These are phyloP conservation scores for Metrosideros polymorpha DNA, from an alignment of 441 rosid species.

Conservation along the genomic window DNA sequence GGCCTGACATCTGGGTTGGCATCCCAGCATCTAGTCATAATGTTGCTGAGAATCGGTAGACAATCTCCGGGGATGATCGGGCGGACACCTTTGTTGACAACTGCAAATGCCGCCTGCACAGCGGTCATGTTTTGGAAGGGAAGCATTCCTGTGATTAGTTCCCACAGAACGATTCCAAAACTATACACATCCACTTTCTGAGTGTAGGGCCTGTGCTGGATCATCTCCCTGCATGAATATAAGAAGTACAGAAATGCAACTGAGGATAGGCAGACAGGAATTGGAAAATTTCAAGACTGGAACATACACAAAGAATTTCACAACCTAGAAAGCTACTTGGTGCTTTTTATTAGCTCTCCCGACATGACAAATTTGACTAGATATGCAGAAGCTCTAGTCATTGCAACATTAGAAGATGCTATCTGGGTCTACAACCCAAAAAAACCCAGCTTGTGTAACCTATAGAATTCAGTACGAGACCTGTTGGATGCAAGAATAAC, in stretches of 20 bases:
- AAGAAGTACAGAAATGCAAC: background rate
- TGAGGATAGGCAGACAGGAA: background rate
- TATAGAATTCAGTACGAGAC: background rate
- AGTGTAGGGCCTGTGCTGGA: conserved; percentile 93
- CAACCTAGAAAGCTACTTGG: background rate
- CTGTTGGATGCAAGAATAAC: background rate
- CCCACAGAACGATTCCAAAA: conserved; percentile 96
- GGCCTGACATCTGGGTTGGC: conserved; percentile 87
- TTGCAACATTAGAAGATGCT: background rate
- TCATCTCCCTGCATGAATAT: conserved; percentile 64
- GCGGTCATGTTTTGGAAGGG: conserved; percentile 97
- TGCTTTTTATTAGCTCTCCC: background rate
- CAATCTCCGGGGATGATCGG: conserved; percentile 85
- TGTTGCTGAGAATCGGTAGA: conserved; percentile 67
- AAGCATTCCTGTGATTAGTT: conserved; percentile 78
- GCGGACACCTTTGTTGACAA: conserved; percentile 84
- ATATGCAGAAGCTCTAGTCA: background rate
- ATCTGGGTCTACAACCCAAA: background rate
- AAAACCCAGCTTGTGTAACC: background rate
- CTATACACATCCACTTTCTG: conserved; percentile 96
- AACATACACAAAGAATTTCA: background rate
- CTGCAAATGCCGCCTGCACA: conserved; percentile 99
- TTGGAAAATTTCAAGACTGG: background rate
- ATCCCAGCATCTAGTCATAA: conserved; percentile 98
- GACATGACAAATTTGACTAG: background rate